Base-by-base conservation (phyloP, 2,329 filamentous ascomycete genomes). In the Stromatinia cepivora region DNA sequence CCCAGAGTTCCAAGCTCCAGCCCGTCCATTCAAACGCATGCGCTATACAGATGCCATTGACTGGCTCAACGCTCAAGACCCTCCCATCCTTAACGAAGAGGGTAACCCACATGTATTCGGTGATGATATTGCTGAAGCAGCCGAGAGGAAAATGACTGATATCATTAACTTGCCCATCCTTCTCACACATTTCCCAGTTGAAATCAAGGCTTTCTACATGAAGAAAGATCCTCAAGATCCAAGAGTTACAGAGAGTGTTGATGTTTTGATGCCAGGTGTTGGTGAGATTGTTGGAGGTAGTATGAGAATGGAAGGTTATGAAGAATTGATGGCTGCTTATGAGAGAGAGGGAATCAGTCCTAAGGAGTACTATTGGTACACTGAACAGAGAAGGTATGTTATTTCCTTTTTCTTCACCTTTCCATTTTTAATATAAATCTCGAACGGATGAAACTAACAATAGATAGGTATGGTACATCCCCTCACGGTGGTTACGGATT, bases 201-300 rank as follows among this genome's bases (percentile, higher is more conserved):
- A 94, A 83, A 97, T 99, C 86, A 99, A 99, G 86, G 92, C 95
- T 1, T 99, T 99, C 81, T 99, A 99, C 86, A 99, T 99, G 95
- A 90, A 94, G 82, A 94, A 91, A 82, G 95, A 94, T 76, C 84
- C 85, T 56, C 81, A 86, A 42, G 95, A 99, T 78, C 83, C 81
- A 42, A 87, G 94, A 36, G 93, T 97, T 39, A 99, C 95, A 0
- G 94, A 99, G 85, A 93, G 89, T 72, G 94, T 98, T 20, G 95
- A 99, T 77, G 84, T 85, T 64, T 79, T 90, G 73, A 87, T 99
- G 93, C 95, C 95, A 15, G 93, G 93, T 75, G 95, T 99, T 36
- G 95, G 95, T 71, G 95, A 98, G 84, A 97, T 98, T 78, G 93
- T 98, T 3, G 94, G 95, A 72, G 95, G 94, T 7, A 93, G 89